These are phyloP conservation scores for Desmodesmus armatus DNA, from an alignment of 139 green algal genomes.

Conservation along the genomic window DNA sequence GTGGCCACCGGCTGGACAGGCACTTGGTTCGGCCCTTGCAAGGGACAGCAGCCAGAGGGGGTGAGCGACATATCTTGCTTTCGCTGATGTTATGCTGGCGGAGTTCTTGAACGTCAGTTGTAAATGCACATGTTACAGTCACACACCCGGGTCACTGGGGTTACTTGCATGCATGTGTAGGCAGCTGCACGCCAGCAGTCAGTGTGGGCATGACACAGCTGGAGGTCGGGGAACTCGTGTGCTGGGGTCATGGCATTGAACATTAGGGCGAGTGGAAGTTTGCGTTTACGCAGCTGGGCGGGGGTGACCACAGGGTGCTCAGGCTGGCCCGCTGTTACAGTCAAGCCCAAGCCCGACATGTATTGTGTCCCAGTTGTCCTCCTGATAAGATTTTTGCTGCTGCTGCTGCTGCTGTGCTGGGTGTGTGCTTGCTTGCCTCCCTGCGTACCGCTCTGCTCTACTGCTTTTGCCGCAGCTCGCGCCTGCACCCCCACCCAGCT, in stretches of 20 bases:
- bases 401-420: neutral
- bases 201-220: neutral
- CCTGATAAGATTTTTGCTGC: neutral
- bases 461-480: slow-evolving; percentile 5
- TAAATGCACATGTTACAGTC: neutral
- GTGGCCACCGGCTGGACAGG: neutral
- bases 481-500: slow-evolving; percentile 44
- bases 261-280: no score
- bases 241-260: no score
- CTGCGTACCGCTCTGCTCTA: no score
- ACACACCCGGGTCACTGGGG: no score
- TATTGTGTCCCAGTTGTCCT: neutral
- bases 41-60: neutral
- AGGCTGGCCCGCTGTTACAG: no score
- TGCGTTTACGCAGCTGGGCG: no score
- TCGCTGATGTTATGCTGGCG: neutral
- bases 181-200: neutral
- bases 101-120: neutral
- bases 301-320: no score
- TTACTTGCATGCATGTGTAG: neutral
- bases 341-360: no score
- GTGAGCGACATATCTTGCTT: neutral
- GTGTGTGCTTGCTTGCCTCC: neutral
- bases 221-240: neutral
- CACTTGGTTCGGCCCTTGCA: slow-evolving; percentile 4